These are phyloP conservation scores for Oryza brachyantha DNA, from an alignment of 176 grass and related monocot genomes.

Conservation along the genomic window DNA sequence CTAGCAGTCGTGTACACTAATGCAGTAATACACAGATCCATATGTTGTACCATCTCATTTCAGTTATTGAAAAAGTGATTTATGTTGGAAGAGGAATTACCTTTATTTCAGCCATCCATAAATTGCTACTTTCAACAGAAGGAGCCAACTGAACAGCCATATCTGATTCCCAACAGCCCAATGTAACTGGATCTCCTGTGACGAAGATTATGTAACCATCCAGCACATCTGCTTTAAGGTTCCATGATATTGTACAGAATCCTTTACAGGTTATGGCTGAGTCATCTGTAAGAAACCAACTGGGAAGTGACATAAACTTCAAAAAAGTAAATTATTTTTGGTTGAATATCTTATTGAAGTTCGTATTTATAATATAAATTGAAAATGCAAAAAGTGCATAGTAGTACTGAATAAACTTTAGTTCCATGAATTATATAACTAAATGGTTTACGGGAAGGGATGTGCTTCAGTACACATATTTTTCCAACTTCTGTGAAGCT, in stretches of 20 bases:
- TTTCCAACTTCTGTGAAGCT: neutral
- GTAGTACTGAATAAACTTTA: neutral
- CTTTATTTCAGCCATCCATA: slow-evolving; percentile 75
- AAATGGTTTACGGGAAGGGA: neutral
- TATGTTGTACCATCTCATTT: slow-evolving; percentile 1
- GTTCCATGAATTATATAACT: neutral
- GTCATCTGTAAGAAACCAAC: slow-evolving; percentile 55
- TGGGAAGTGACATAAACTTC: slow-evolving; percentile 30
- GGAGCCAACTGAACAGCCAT: slow-evolving; percentile 72
- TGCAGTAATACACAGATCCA: neutral
- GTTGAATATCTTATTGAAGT: neutral
- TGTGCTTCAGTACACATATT: neutral
- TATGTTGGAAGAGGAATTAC: slow-evolving; percentile 33
- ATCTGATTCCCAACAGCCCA: slow-evolving; percentile 84
- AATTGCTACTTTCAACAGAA: slow-evolving; percentile 48
- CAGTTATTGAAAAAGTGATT: slow-evolving; percentile 16
- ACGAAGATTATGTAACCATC: slow-evolving; percentile 69
- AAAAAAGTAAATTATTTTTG: slow-evolving; percentile 5
- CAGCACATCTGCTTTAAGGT: slow-evolving; percentile 66
- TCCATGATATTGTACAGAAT: slow-evolving; percentile 80
- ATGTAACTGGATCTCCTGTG: slow-evolving; percentile 74
- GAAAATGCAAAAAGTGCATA: neutral
- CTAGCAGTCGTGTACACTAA: neutral
- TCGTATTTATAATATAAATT: neutral
- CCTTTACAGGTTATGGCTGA: slow-evolving; percentile 65